Base-by-base conservation (phyloP, 345 rosid genomes). In the Cardiospermum halicacabum region DNA sequence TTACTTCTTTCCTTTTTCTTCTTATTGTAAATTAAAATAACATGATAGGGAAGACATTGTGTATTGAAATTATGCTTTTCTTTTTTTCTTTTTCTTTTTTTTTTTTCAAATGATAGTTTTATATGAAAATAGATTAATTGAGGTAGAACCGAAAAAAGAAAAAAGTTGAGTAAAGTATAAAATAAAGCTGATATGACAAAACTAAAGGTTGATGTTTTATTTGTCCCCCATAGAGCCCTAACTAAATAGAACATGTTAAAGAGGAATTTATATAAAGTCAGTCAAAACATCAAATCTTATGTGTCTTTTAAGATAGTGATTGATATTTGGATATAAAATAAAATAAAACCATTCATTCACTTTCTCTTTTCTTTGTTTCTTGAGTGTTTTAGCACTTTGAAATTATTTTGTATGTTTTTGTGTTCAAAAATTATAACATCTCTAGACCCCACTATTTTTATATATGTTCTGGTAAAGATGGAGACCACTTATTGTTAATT, bases 211-310 rank as follows among this genome's bases (percentile, higher is more conserved):
- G 7, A 43, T 5, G 19, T 18, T 47, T 47, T 18, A 5, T 45
- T 16, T 45, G 50, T 3, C 49, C 50, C 50, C 7, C 6, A 1
- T 47, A 47, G 51, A 18, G 51, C 51, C 18, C 50, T 5, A n/a
- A 45, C 24, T 47, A 47, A 47, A 5, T 47, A 47, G 11, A 47
- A 47, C 24, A 11, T 47, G 2, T 7, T 16, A 24, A 11, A 47
- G 24, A 47, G 7, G 19, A 11, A 18, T 16, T 18, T 59, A 34
- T 34, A 34, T 34, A 10, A 7, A 39, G 22, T 24, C 50, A 11
- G 61, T 57, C 61, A 57, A 57, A 36, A 34, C 30, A 34, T 58
- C 28, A 22, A 11, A 58, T 58, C 43, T 42, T 25, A 26, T 40
- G 34, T 21, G n/a, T 16, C 15, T 25, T 60, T 60, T 60, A 42